Evolutionary conservation across 768 basidiomycete species (phyloP).

Genomic region (Leccinum broughii): DNA sequence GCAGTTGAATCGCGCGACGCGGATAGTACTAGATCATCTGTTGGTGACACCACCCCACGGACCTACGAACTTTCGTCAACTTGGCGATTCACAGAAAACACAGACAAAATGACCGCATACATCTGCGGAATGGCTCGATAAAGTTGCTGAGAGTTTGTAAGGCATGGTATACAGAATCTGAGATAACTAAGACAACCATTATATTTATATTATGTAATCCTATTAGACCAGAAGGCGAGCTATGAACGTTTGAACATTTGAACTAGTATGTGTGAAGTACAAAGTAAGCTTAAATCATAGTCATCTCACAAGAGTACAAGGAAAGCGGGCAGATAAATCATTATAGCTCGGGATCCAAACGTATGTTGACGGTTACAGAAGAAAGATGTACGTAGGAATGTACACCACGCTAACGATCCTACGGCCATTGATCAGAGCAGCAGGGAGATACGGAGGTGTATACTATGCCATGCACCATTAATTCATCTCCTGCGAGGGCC

Average conservation of each 20-base stretch:
- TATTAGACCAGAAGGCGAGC: background rate
- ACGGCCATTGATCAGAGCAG: conserved; percentile 49
- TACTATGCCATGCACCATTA: conserved; percentile 87
- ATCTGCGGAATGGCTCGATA: conserved; percentile 71
- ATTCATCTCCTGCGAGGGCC: conserved; percentile 90
- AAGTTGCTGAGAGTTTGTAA: conserved; percentile 75
- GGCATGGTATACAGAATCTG: conserved; percentile 55
- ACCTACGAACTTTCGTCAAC: conserved; percentile 53
- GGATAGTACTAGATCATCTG: conserved; percentile 77
- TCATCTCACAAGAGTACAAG: background rate
- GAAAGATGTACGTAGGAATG: conserved; percentile 65
- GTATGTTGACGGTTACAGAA: background rate
- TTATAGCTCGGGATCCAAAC: background rate
- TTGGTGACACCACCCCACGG: conserved; percentile 76
- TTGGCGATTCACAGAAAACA: background rate
- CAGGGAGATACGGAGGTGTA: conserved; percentile 89
- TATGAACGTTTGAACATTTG: too few relatives aligned
- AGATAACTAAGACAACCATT: background rate
- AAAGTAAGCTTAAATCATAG: background rate
- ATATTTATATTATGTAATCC: background rate
- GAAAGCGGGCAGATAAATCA: background rate
- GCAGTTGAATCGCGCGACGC: conserved; percentile 91
- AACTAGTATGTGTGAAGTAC: too few relatives aligned
- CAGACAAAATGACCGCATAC: conserved; percentile 42
- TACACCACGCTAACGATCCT: conserved; percentile 88